Evolutionary conservation across 2,329 filamentous ascomycete species (phyloP), one percentile per base, ranked within the genome.

Genomic region (Fusarium subglutinans): DNA sequence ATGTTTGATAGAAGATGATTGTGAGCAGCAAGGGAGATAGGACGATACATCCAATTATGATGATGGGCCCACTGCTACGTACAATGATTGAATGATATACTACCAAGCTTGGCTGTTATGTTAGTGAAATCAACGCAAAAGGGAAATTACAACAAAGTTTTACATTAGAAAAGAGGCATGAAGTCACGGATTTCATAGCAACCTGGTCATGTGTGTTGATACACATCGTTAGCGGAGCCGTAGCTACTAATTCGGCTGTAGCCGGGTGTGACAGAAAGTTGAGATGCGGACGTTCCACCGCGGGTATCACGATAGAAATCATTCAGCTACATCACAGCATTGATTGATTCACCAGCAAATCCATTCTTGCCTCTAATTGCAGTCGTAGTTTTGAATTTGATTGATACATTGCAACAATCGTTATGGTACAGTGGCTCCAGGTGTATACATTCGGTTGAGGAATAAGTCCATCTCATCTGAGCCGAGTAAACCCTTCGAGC

Each of bases 401-500:
- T 77, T 78, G 77, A 72, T 81, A 73, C 74, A 79, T 78, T 79
- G 74, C 73, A 80, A 72, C 79, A 81, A 77, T 80, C 73, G 59
- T 77, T 81, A 81, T 81, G 79, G 77, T 82, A 82, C 81, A 82
- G 70, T 72, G 69, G 73, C 79, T 77, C 69, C 58, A 67, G 71
- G 70, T 75, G 67, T 72, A 76, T 75, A 76, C 75, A 72, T 63
- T 74, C 51, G 64, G 70, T 62, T 72, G 69, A 60, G 69, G 69
- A 71, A 63, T 73, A 75, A 65, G 72, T 71, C 61, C 69, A 63
- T 69, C 43, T 61, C 72, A 59, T 77, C n/a, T 68, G 45, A 72
- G 63, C 62, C 70, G 63, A 78, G 67, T 73, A 71, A 66, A 58
- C 62, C 58, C 54, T 55, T 63, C 47, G 58, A 65, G 63, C 48